Percentiles rank a stretch among this genome's conserved stretches.
phyloP scores from a whole-genome alignment of 2,329 filamentous ascomycete genomes.

The Trichoderma atroviride region DNA sequence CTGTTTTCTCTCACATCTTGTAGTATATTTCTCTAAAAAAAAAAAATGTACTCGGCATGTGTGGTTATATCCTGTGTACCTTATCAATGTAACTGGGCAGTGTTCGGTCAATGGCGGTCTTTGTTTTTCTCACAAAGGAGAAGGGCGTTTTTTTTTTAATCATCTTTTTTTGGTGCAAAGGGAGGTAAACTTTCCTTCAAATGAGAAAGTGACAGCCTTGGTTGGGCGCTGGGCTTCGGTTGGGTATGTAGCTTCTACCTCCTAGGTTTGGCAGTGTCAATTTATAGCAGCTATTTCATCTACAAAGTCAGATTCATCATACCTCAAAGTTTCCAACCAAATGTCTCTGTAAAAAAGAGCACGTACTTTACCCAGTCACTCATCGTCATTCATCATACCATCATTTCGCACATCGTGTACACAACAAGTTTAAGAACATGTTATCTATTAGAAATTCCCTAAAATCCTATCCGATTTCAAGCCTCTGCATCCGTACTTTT shows the following conservation, averaged over 20 bases:
- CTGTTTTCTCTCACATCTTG: conserved; percentile 5
- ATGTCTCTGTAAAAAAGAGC: no score
- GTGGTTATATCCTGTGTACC: conserved; percentile 6
- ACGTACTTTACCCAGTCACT: background rate
- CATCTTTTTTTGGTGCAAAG: background rate
- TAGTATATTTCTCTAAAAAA: background rate
- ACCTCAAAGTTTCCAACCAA: background rate
- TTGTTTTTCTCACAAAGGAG: background rate
- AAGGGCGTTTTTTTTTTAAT: conserved; percentile 12
- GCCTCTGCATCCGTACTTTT: conserved; percentile 39
- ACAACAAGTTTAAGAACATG: conserved; percentile 32
- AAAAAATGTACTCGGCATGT: conserved; percentile 21
- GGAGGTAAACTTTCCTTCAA: background rate
- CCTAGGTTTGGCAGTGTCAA: conserved; percentile 16
- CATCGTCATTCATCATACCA: background rate
- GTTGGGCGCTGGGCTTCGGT: conserved; percentile 18
- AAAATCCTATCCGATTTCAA: conserved; percentile 39
- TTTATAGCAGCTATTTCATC: conserved; percentile 1
- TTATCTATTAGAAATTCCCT: conserved; percentile 38
- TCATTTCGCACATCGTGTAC: background rate
- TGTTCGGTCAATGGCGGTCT: conserved; percentile 3
- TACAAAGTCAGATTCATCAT: background rate
- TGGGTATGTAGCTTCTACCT: conserved; percentile 13
- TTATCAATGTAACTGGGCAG: conserved; percentile 5
- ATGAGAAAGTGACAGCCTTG: conserved; percentile 13